Conservation (phyloP, 805 yeast genomes). For the Ogataea populi-albae region DNA sequence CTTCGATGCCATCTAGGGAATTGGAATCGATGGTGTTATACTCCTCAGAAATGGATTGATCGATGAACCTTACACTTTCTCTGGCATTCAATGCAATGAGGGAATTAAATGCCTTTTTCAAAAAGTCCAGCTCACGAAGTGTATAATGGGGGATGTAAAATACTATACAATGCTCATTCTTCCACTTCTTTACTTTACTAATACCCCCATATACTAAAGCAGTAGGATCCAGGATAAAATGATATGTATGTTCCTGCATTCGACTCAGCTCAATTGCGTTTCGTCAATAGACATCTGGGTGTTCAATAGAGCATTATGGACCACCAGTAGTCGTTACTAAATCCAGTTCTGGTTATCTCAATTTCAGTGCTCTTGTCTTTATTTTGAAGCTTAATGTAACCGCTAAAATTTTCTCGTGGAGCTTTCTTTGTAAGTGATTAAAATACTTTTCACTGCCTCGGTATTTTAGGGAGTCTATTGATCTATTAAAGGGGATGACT, state of each 20-base stretch:
- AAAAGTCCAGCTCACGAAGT: conserved; percentile 56
- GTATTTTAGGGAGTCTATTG: no score
- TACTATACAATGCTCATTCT: conserved; percentile 37
- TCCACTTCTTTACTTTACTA: conserved; percentile 66
- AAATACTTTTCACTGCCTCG: no score
- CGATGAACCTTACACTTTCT: conserved; percentile 62
- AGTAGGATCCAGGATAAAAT: conserved; percentile 63
- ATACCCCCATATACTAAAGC: conserved; percentile 62
- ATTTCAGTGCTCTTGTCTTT: no score
- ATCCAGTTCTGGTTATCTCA: no score
- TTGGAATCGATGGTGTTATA: conserved; percentile 8
- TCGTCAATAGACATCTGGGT: background rate
- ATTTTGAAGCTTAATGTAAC: no score
- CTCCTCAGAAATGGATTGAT: conserved; percentile 29
- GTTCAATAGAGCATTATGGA: background rate
- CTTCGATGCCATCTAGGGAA: conserved; percentile 12
- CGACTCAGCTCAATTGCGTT: background rate
- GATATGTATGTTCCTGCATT: conserved; percentile 8
- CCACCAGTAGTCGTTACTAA: no score
- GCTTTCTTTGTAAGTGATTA: no score
- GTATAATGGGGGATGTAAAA: conserved; percentile 56
- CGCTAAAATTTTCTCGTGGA: no score
- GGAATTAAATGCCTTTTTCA: conserved; percentile 48
- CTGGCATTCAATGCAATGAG: conserved; percentile 62
- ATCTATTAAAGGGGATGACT: no score